Evolutionary conservation across 108 stramenopile species (phyloP).

Genomic region (Cyclostephanos invisitatus): DNA sequence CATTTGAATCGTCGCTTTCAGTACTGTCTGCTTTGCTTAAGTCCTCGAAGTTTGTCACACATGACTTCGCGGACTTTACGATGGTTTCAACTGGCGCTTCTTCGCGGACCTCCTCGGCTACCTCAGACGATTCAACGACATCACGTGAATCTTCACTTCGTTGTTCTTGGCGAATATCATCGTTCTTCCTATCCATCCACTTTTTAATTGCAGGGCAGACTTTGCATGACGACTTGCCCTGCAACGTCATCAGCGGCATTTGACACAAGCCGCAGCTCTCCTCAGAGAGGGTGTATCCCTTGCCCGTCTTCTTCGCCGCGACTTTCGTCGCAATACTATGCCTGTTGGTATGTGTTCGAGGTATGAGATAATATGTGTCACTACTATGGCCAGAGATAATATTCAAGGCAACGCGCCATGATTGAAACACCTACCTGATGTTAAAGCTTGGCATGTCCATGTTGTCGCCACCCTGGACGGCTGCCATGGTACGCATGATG

Average conservation of each 20-base stretch:
- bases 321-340: conserved; percentile 46
- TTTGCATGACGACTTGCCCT: conserved; percentile 33
- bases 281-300: conserved; percentile 26
- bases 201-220: conserved; percentile 43
- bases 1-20: neutral
- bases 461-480: neutral
- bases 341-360: conserved; percentile 12
- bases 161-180: neutral
- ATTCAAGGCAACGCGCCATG: neutral
- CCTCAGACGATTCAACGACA: conserved; percentile 9
- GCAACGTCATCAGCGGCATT: conserved; percentile 40
- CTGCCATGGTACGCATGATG: neutral
- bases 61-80: neutral
- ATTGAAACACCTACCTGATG: conserved; percentile 21
- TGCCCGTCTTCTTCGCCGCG: conserved; percentile 28
- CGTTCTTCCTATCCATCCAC: conserved; percentile 30
- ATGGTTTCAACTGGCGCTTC: neutral
- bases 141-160: conserved; percentile 14
- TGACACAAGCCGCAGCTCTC: conserved; percentile 29
- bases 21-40: neutral
- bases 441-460: conserved; percentile 27
- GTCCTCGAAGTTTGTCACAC: neutral
- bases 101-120: neutral
- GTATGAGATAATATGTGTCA: neutral
- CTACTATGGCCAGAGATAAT: neutral